Evolutionary conservation across 1,284 basidiomycete species (phyloP).

Genomic region (Rhodotorula mucilaginosa): DNA sequence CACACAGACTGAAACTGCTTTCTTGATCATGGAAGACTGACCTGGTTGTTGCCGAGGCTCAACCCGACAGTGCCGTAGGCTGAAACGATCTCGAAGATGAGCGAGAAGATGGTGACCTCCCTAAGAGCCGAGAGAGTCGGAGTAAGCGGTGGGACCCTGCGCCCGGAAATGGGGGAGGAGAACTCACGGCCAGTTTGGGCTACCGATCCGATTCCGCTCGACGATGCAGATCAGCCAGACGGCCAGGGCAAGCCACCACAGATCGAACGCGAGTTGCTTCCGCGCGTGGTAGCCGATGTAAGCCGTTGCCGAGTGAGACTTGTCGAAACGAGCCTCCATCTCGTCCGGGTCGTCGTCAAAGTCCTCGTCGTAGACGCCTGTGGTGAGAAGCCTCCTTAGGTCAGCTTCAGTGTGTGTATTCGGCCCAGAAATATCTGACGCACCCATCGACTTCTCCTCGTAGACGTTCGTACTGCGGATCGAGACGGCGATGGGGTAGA

Average conservation of each 20-base stretch:
- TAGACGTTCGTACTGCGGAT: constrained; percentile 99
- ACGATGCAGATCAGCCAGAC: constrained; percentile 68
- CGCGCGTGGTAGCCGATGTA: constrained; percentile 61
- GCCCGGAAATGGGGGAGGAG: not conserved
- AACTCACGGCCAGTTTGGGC: constrained; percentile 27
- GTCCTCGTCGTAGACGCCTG: constrained; percentile 62
- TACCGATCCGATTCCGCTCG: constrained; percentile 60
- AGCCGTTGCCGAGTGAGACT: constrained; percentile 43
- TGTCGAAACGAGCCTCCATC: constrained; percentile 52
- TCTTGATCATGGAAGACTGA: constrained; percentile 38
- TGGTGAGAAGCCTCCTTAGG: constrained; percentile 53
- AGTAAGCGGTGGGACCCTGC: constrained; percentile 42
- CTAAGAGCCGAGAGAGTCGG: constrained; percentile 46
- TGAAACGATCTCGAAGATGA: constrained; percentile 75
- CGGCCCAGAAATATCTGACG: not conserved
- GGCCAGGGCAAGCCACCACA: constrained; percentile 44
- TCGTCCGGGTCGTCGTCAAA: constrained; percentile 55
- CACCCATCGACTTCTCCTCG: constrained; percentile 65
- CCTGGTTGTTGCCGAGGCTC: constrained; percentile 60
- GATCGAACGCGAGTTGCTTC: constrained; percentile 81
- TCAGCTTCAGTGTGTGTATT: too few relatives aligned
- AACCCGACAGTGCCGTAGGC: constrained; percentile 90
- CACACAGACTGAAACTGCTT: not conserved
- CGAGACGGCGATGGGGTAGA: constrained; percentile 60
- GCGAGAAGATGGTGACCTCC: constrained; percentile 38